Evolutionary conservation across 106 monocot genomes (phyloP).

Genomic region (Triglochin maritima): DNA sequence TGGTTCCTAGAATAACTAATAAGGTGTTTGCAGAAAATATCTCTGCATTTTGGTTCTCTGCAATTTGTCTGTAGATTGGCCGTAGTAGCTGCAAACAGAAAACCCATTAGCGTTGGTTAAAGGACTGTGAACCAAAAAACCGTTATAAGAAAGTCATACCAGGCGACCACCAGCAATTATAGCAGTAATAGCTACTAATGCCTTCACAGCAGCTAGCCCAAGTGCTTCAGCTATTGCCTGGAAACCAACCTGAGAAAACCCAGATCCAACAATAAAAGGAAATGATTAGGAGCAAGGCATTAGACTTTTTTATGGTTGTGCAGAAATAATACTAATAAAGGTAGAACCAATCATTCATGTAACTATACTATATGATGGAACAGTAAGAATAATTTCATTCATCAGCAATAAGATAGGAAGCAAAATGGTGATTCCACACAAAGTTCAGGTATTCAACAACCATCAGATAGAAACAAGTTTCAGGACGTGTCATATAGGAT

Average conservation of each 20-base stretch:
- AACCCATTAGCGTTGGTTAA: neutral
- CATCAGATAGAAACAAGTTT: too few relatives aligned
- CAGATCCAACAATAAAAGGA: neutral
- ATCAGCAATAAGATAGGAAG: too few relatives aligned
- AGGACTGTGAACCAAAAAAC: neutral
- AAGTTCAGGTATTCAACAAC: too few relatives aligned
- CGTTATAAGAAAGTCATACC: constrained; percentile 29
- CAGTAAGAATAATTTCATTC: too few relatives aligned
- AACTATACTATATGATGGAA: too few relatives aligned
- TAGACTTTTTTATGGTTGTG: too few relatives aligned
- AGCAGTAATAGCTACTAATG: constrained; percentile 84
- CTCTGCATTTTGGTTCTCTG: constrained; percentile 97
- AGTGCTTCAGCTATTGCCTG: constrained; percentile 99
- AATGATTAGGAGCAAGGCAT: too few relatives aligned
- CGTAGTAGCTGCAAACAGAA: constrained; percentile 58
- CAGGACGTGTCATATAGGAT: too few relatives aligned
- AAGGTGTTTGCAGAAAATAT: constrained; percentile 99
- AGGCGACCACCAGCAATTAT: constrained; percentile 97
- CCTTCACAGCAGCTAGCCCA: constrained; percentile 93
- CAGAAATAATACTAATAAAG: too few relatives aligned
- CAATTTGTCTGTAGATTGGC: constrained; percentile 97
- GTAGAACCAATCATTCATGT: too few relatives aligned
- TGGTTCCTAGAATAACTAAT: constrained; percentile 95
- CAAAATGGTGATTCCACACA: too few relatives aligned
- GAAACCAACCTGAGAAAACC: constrained; percentile 69